Base-by-base conservation (phyloP, 495 filamentous ascomycete species). In the Trypethelium eluteriae region DNA sequence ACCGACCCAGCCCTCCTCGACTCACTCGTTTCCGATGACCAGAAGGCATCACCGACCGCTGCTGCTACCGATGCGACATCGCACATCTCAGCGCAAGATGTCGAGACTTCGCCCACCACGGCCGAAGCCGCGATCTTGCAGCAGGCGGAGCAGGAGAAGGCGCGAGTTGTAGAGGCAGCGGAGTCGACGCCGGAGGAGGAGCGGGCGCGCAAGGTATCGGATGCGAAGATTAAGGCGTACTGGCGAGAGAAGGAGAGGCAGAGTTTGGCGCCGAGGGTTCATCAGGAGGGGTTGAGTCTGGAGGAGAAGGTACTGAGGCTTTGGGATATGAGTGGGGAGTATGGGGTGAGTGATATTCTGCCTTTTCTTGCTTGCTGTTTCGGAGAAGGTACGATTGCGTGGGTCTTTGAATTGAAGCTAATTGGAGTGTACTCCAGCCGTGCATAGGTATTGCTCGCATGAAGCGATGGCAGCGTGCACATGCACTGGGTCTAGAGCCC, bases 301-400 rank as follows among this genome's bases (percentile, higher is more conserved):
- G 81, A 89, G 50, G 94, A 97, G 82, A 93, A 91, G 80, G 86
- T 96, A 57, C 79, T 93, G 69, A 78, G 93, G 69, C 88, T 95
- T 71, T 98, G 91, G 77, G 94, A 98, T 74, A 84, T 95, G 49
- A 90, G 85, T 62, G 86, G 80, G 68, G 90, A 96, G 75, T 98
- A 89, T 76, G 94, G 94, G 67, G 92, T 96, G 84, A 76, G 89
- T 87, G 25, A 66, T 18, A 18, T 38, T 64, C 64, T 36, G 39
- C 39, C 59, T 38, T 56, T 16, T 32, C 18, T 67, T 38, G 57
- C 44, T 62, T 18, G 64, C 71, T 63, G 68, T 68, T 73, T 62
- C 2, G 32, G 5, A 14, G 18, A 41, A 63, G 38, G 25, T 3
- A 16, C 12, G 4, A 38, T 6, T 14, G 32, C 39, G 59, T 38